Evolutionary conservation across 768 basidiomycete species (phyloP), one percentile per base, ranked within the genome.

Genomic region (Lyophyllum semitale): DNA sequence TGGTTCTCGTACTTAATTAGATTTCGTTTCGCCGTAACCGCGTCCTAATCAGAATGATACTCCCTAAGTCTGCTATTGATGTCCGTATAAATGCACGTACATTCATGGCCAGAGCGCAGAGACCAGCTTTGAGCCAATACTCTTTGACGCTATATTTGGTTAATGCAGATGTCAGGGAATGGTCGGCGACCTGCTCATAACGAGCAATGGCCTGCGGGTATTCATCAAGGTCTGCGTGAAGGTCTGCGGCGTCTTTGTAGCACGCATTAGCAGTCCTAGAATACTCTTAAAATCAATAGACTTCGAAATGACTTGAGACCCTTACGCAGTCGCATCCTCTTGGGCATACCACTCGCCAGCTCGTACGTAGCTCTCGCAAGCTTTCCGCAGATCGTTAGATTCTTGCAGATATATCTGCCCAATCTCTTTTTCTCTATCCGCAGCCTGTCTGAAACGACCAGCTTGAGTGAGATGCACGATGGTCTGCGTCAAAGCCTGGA

Each of bases 101-200:
- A 57, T 79, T 80, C 80, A 89, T 87, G 7, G 95, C 96, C 52
- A 98, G 77, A 15, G 90, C 90, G 68, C 97, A 98, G 20, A 99
- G 76, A 30, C 84, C 84, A 3, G 94, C 82, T 63, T 87, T 81
- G 32, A 98, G 78, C 93, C 95, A 98, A 66, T 96, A 96, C 62
- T 98, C 97, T 75, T 98, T 98, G 63, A 98, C 97, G 58, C 91
- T 94, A 75, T 98, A 99, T 71, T 94, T 95, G n/a, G 97, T 98
- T 63, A 98, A 73, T 8, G 88, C 77, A 18, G 91, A 93, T 0
- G 73, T 73, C 40, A 98, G 78, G 8, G 89, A 91, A 66, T 90
- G 87, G 59, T 88, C 80, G 4, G 94, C 96, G 42, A 98, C 95
- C 66, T 88, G 85, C 65, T 95, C 91, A 63, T 96, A 99, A 56